A percentile compares a stretch with the other conserved stretches of the same genome.
These are phyloP conservation scores for Begonia peltatifolia DNA, from an alignment of 306 rosid species.

Conservation along the genomic window DNA sequence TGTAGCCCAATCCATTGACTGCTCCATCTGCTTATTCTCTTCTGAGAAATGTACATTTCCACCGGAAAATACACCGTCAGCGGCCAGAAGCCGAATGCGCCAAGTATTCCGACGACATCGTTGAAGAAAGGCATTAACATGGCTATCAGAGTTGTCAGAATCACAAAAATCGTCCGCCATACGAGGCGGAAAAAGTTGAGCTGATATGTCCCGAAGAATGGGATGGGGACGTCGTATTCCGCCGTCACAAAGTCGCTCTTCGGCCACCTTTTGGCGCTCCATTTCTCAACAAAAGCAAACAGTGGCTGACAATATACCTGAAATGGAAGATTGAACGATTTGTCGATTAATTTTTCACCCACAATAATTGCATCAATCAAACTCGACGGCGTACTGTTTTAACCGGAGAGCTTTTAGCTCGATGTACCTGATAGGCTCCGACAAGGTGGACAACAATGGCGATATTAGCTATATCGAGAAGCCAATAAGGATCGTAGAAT, in stretches of 20 bases:
- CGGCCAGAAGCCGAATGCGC: conserved; percentile 81
- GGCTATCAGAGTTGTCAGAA: conserved; percentile 43
- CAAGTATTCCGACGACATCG: conserved; percentile 64
- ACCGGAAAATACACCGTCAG: conserved; percentile 57
- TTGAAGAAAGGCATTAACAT: conserved; percentile 76
- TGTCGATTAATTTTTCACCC: no score
- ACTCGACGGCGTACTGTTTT: no score
- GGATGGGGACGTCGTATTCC: conserved; percentile 43
- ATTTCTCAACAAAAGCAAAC: conserved; percentile 63
- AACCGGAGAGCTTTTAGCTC: conserved; percentile 10
- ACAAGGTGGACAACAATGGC: conserved; percentile 59
- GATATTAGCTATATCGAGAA: conserved; percentile 54
- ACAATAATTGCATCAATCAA: no score
- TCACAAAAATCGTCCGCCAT: conserved; percentile 53
- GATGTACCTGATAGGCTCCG: conserved; percentile 60
- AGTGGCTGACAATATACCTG: conserved; percentile 45
- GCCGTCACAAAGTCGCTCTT: conserved; percentile 28
- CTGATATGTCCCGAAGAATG: conserved; percentile 28
- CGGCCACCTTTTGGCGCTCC: conserved; percentile 41
- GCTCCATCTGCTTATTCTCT: conserved; percentile 39
- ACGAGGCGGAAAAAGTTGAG: conserved; percentile 43
- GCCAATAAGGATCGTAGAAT: conserved; percentile 70
- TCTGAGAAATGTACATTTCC: conserved; percentile 57
- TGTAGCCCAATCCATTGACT: conserved; percentile 46
- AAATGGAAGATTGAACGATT: no score